Base-by-base conservation (phyloP, 257 asterid species). In the Anisodus tanguticus region DNA sequence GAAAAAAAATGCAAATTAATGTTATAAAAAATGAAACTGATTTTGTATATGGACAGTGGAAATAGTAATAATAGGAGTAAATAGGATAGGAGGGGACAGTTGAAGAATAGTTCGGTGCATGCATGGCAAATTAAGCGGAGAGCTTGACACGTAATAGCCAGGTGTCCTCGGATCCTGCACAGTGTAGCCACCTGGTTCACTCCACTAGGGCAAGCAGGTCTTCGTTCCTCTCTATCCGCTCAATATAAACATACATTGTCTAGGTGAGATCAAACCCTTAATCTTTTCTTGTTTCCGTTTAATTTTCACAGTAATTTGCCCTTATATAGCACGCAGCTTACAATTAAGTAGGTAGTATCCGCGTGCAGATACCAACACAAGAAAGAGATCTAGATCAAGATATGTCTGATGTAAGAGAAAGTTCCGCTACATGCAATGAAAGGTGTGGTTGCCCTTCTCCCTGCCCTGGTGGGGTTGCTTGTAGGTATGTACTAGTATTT, bases 401-500 rank as follows among this genome's bases (percentile, higher is more conserved):
- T 43, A 88, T 88, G 91, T 81, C 89, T 11, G 91, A 88, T 57
- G 83, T 69, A 51, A 81, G 89, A 81, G 90, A 91, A 83, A 86
- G 86, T 7, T 72, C 51, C 0, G 86, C 3, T 0, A 41, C 83
- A 9, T 90, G 93, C 81, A 81, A 93, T 83, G 91, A 91, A 15
- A 87, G 80, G 84, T 90, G 95, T 74, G 95, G 97, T 6, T 91
- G 95, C 70, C 94, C 94, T 6, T 88, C 90, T 62, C 95, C 95
- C 2, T 93, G 95, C 85, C 93, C 95, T 0, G 94, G 95, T 1
- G 94, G 91, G 39, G 15, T 4, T n/a, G 13, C 66, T 41, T 91
- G 93, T 60, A 84, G 87, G 87, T 83, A 81, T n/a, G 6, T 41
- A 22, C 26, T 22, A 22, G 26, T 22, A 22, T 22, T 22, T 22